Evolutionary conservation across 805 yeast species (phyloP), one percentile per base, ranked within the genome.

Genomic region (Danielia reshetovae): DNA sequence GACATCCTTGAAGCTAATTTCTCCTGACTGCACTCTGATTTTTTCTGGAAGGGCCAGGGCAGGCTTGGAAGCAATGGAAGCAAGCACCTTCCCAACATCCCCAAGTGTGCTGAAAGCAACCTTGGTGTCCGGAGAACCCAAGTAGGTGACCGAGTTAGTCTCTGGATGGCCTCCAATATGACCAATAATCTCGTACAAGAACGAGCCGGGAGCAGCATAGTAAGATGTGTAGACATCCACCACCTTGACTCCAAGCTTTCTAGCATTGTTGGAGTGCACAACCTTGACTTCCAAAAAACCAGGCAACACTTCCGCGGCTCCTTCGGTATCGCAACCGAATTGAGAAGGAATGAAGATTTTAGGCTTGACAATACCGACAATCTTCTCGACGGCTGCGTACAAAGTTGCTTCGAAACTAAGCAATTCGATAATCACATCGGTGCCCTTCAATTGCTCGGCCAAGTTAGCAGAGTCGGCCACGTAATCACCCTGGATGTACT

Each of bases 271-370:
- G 5, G 68, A 49, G 45, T 73, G 75, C 1, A 36, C 46, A 1
- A 50, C 29, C 50, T 74, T 74, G 15, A 37, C 9, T 1, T 30
- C 47, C 19, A 57, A 46, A 36, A 72, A 57, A 1, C 60, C 62
- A 5, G 75, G 70, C 15, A 64, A 51, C 15, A 34, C 25, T 13
- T 45, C 38, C 4, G 46, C 45, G 15, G 52, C 52, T 7, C 49
- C 57, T 2, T 43, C 50, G 13, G 67, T 32, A 35, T 75, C 77
- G 15, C 62, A 46, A 26, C 85, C 87, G 46, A 73, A 79, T 46
- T 77, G 83, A 2, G 81, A 71, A 21, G 83, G 81, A 43, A 77
- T 69, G 58, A 66, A 78, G 22, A 75, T 49, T 49, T 71, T 70
- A 32, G 77, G 75, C 43, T 70, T 68, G 33, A 61, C 64, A 19